Base-by-base conservation (phyloP, 176 grass and related monocot genomes). In the Thalia dealbata region DNA sequence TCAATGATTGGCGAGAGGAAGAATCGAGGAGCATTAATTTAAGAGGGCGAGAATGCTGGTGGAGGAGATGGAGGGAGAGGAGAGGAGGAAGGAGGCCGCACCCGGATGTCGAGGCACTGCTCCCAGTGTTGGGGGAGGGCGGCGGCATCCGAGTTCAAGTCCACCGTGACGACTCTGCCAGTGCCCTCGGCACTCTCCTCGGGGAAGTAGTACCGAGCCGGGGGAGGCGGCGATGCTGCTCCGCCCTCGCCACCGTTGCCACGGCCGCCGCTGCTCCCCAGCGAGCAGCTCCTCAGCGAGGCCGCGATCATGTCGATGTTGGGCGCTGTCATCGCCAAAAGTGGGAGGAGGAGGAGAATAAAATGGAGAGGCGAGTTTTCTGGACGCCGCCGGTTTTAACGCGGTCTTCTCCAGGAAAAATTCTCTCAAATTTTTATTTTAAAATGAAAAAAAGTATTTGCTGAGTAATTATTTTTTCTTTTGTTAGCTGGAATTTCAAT, bases 71-170 rank as follows among this genome's bases (percentile, higher is more conserved):
- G 15, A 21, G 3, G 12, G 44, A 80, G 18, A 15, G n/a, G n/a
- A n/a, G n/a, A 38, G 32, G 32, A 38, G 4, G 15, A 21, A 3
- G 12, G 44, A 80, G 18, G 9, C 10, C 80, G 55, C 91, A 99
- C 95, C 85, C 87, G 84, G 74, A 99, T 86, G 86, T 99, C 95
- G 78, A 99, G 95, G 74, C 95, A 90, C 79, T 93, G 95, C 81
- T 99, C 90, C 95, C 95, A 99, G 63, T 93, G 79, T 85, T 84
- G 91, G n/a, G 95, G 95, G 70, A 93, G 85, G 27, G 85, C 76
- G 27, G 85, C 76, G 38, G 86, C 50, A 3, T 93, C 85, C 70
- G 90, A 99, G 90, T 99, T 99, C 73, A 99, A 83, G 76, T 99
- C 95, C 68, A 99, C 87, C 61, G 95, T 88, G 79, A 93, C 69